Evolutionary conservation across 257 asterid genomes (phyloP), one percentile per base, ranked within the genome.

Genomic region (Fraxinus excelsior): DNA sequence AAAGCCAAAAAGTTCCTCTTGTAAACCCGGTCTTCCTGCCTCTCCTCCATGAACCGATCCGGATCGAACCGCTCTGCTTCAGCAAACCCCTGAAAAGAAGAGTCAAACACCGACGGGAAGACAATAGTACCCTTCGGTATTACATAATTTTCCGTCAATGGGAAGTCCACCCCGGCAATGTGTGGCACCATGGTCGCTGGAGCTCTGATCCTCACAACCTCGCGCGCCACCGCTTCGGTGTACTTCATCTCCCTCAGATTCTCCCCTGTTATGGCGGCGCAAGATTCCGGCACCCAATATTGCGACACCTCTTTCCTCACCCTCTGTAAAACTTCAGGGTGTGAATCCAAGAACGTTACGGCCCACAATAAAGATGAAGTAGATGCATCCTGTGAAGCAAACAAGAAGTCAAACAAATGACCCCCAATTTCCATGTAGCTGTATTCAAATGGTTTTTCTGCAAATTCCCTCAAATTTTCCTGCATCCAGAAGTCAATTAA

Each of bases 111-210:
- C 8, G 99, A 94, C 0, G 99, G 99, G 71, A 94, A 92, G 44
- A 94, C 96, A 34, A 92, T 90, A 0, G 96, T 90, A 10, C 98
- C 98, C 85, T 90, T 92, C 0, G 98, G 98, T 0, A 94, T 80
- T 0, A 79, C 80, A 53, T 92, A 92, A 67, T 79, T 46, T 34
- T 91, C 91, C 1, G 97, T 92, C 82, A 94, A 80, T 12, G 78
- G 87, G 67, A 86, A 88, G 38, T 92, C 97, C 21, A 73, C 91
- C 0, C 96, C 97, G 80, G 98, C 97, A 14, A 94, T 90, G 85
- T 94, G 98, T 0, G 98, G 98, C 42, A 94, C 98, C 96, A 92
- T 67, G 0, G 98, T 89, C 23, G 98, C 98, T 80, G 98, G 98
- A 29, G 98, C 89, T 53, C 98, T 82, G 23, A 88, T 88, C 49